These are phyloP conservation scores for Lasiodiplodia citricola DNA, from an alignment of 2,329 filamentous ascomycete species.

Conservation along the genomic window DNA sequence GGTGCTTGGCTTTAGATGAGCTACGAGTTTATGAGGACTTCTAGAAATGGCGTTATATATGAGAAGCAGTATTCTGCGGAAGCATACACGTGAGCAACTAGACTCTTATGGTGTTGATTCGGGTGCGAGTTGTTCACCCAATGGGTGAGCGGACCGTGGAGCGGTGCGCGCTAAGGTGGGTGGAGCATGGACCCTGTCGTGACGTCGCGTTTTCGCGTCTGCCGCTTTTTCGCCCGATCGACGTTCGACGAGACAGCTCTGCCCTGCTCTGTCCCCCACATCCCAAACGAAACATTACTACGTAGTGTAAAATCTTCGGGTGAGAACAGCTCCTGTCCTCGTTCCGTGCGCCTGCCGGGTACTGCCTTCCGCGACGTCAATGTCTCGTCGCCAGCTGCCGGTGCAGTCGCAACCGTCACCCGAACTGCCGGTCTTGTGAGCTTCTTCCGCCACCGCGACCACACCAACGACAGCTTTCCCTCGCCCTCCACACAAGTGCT, in stretches of 20 bases:
- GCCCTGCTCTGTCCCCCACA: not conserved
- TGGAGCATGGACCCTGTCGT: constrained; percentile 3
- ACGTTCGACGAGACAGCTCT: not conserved
- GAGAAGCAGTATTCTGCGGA: not conserved
- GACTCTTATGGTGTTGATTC: not conserved
- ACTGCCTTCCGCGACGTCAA: not conserved
- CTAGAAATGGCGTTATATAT: not conserved
- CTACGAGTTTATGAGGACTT: not conserved
- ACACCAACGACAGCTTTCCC: not conserved
- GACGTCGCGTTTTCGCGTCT: constrained; percentile 20
- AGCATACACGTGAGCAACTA: not conserved
- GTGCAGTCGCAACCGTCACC: not conserved
- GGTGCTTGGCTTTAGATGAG: not conserved
- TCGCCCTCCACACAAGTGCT: not conserved
- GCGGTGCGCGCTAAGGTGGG: not conserved
- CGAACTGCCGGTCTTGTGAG: not conserved
- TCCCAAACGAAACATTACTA: not conserved
- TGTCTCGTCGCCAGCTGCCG: not conserved
- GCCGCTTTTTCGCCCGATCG: constrained; percentile 1
- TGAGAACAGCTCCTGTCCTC: not conserved
- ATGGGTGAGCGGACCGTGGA: too few species aligned
- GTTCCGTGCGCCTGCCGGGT: not conserved
- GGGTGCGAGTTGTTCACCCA: too few species aligned
- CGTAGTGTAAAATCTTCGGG: not conserved
- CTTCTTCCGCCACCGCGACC: not conserved